phyloP scores from a whole-genome alignment of 805 yeast species.

The Ogataea nitratoaversa region DNA sequence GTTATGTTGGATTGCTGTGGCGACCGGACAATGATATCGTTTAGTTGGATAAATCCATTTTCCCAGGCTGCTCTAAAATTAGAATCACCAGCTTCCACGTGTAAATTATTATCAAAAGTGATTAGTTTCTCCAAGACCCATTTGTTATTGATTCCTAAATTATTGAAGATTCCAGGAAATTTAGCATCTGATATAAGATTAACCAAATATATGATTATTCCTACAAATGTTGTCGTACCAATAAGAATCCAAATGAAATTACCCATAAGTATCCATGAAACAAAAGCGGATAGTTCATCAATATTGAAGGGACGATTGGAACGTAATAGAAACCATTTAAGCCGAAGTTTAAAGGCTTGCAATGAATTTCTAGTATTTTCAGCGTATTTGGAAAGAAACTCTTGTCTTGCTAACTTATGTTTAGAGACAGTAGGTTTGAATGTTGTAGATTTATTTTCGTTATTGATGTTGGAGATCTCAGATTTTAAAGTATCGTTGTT shows the following conservation, averaged over 20 bases:
- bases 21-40: slow-evolving; percentile 32
- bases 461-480: no score
- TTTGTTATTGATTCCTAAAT: slow-evolving; percentile 23
- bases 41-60: slow-evolving; percentile 47
- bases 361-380: slow-evolving; percentile 3
- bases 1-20: slow-evolving; percentile 12
- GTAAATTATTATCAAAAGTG: slow-evolving; percentile 30
- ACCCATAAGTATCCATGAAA: slow-evolving; percentile 56
- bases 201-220: slow-evolving; percentile 41
- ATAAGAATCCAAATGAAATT: slow-evolving; percentile 49
- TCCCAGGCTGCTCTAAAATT: slow-evolving; percentile 40
- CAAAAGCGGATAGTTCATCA: slow-evolving; percentile 51
- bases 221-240: slow-evolving; percentile 55
- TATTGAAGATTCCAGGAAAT: no score
- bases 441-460: no score
- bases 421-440: not conserved
- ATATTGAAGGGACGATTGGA: slow-evolving; percentile 45
- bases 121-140: slow-evolving; percentile 25
- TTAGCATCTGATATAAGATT: slow-evolving; percentile 24
- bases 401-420: slow-evolving; percentile 3
- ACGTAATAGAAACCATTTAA: slow-evolving; percentile 45
- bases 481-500: no score
- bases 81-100: slow-evolving; percentile 20
- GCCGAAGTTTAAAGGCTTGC: slow-evolving; percentile 12
- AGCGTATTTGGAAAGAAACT: slow-evolving; percentile 13